phyloP scores from a whole-genome alignment of 306 rosid genomes.

The Vigna radiata region DNA sequence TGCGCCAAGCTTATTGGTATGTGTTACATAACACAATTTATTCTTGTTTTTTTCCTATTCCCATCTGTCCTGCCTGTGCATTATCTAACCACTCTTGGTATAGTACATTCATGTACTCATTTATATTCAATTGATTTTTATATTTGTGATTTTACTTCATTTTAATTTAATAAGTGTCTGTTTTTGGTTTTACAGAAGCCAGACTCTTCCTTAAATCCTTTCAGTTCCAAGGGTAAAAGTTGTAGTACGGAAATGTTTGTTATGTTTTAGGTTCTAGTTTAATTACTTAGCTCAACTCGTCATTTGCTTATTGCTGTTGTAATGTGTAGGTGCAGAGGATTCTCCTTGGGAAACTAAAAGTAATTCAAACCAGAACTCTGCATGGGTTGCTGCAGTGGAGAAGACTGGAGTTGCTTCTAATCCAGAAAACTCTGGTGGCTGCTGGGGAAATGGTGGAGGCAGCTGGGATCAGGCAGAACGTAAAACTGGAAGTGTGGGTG shows the following conservation, averaged over 20 bases:
- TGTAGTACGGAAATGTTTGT: slow-evolving; percentile 47
- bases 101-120: neutral
- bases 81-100: neutral
- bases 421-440: slow-evolving; percentile 58
- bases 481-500: slow-evolving; percentile 30
- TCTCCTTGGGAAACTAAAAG: slow-evolving; percentile 71
- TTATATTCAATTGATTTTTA: neutral
- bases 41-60: neutral
- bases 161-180: neutral
- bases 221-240: slow-evolving; percentile 52
- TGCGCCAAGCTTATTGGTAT: slow-evolving; percentile 62
- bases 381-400: slow-evolving; percentile 77
- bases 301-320: slow-evolving; percentile 38
- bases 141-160: slow-evolving; percentile 6
- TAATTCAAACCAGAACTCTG: slow-evolving; percentile 51
- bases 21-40: slow-evolving; percentile 37
- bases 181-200: slow-evolving; percentile 53
- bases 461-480: slow-evolving; percentile 50
- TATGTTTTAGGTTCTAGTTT: slow-evolving; percentile 5
- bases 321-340: slow-evolving; percentile 56
- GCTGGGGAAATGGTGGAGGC: slow-evolving; percentile 60
- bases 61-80: slow-evolving; percentile 21
- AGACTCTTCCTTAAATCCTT: slow-evolving; percentile 59
- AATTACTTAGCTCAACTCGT: neutral
- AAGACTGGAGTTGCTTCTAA: slow-evolving; percentile 45